phyloP scores from a whole-genome alignment of 345 rosid species.

The Heritiera littoralis region DNA sequence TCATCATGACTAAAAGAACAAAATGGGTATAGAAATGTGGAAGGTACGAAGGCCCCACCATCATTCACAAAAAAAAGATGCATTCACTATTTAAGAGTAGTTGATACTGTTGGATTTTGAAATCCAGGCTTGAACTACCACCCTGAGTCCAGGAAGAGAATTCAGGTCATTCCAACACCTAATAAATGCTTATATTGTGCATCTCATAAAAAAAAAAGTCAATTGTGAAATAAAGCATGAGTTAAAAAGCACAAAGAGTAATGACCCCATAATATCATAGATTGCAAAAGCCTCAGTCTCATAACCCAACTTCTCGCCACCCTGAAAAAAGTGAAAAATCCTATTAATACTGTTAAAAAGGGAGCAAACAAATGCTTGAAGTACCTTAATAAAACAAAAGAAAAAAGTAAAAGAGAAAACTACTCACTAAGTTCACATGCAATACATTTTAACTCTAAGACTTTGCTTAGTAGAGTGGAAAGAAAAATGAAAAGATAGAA shows the following conservation, averaged over 20 bases:
- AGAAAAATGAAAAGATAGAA: not conserved
- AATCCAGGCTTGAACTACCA: not conserved
- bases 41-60: slow-evolving; percentile 5
- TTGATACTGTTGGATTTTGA: not conserved
- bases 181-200: not conserved
- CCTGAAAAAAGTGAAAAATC: slow-evolving; percentile 41
- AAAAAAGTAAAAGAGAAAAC: not conserved
- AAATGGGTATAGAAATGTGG: not conserved
- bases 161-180: not conserved
- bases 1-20: slow-evolving; percentile 1
- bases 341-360: not conserved
- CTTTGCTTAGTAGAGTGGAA: too few relatives aligned
- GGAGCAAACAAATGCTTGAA: not conserved
- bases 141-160: not conserved
- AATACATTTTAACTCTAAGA: too few relatives aligned
- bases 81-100: not conserved
- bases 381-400: slow-evolving; percentile 1
- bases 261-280: slow-evolving; percentile 87
- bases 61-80: slow-evolving; percentile 11
- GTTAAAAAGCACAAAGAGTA: slow-evolving; percentile 20
- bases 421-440: not conserved
- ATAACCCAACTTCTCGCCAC: slow-evolving; percentile 69
- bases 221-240: slow-evolving; percentile 10
- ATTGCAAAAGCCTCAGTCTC: slow-evolving; percentile 92
- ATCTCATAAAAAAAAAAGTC: not conserved